These are phyloP conservation scores for Pseudozyma flocculosa DNA, from an alignment of 1,284 basidiomycete species.

Conservation along the genomic window DNA sequence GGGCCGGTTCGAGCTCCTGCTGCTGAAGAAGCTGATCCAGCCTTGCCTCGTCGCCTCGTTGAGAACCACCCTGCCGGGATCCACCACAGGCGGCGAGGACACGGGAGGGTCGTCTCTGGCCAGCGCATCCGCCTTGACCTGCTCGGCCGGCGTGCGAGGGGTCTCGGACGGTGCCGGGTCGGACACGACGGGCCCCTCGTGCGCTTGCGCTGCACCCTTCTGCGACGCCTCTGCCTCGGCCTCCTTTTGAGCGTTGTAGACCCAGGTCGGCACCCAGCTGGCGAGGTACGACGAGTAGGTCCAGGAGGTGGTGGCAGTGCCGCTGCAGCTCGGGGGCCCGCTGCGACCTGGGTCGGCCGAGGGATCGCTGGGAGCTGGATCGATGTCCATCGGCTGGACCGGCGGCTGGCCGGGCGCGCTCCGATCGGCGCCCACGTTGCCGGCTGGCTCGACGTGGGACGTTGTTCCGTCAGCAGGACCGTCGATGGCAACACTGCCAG, in stretches of 20 bases:
- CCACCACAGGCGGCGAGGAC: constrained; percentile 11
- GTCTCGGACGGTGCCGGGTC: neutral
- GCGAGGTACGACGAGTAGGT: constrained; percentile 41
- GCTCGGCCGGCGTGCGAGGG: constrained; percentile 44
- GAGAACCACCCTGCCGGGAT: constrained; percentile 38
- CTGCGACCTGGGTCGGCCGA: neutral
- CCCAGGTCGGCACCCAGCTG: constrained; percentile 40
- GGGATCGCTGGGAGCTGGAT: no score
- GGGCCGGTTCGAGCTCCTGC: constrained; percentile 27
- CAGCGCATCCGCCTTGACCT: constrained; percentile 51
- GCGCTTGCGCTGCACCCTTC: neutral
- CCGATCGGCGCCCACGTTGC: no score
- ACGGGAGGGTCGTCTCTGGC: constrained; percentile 16
- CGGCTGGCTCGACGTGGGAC: neutral
- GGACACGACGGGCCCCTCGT: no score
- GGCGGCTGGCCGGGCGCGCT: no score
- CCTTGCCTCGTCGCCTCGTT: constrained; percentile 36
- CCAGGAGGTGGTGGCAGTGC: constrained; percentile 19
- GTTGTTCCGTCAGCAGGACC: constrained; percentile 8
- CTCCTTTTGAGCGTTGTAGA: constrained; percentile 24
- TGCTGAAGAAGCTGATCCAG: constrained; percentile 49
- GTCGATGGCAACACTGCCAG: no score
- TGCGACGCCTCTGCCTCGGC: neutral
- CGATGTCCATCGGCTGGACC: no score
- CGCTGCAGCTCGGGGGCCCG: neutral